Conservation (phyloP, 1,284 basidiomycete genomes). For the Earliella scabrosa region DNA sequence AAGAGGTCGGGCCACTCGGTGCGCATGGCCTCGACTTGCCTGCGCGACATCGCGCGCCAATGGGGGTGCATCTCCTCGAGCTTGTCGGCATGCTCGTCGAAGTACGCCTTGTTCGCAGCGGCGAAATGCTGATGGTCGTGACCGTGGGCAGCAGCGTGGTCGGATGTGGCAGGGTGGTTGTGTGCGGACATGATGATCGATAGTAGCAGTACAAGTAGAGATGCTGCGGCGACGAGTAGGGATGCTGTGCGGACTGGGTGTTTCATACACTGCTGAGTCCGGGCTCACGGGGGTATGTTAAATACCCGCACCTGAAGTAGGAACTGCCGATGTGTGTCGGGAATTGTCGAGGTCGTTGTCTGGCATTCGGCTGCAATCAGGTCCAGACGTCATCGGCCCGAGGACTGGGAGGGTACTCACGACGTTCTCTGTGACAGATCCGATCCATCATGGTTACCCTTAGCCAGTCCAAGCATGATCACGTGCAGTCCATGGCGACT, state of each 20-base stretch:
- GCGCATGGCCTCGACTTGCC: conserved; percentile 47
- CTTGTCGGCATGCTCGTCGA: conserved; percentile 28
- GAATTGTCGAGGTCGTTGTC: no score
- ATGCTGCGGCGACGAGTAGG: background rate
- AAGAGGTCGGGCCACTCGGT: conserved; percentile 47
- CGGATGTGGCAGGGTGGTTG: background rate
- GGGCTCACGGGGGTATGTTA: no score
- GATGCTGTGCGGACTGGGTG: no score
- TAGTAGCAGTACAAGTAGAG: background rate
- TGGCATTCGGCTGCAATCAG: no score
- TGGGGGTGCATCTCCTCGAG: conserved; percentile 34
- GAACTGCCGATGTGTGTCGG: no score
- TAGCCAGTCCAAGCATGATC: no score
- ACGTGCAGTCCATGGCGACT: background rate
- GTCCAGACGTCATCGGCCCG: no score
- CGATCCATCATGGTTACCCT: no score
- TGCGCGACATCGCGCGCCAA: conserved; percentile 33
- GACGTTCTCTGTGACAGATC: conserved; percentile 30
- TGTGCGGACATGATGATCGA: background rate
- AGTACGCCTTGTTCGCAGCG: conserved; percentile 38
- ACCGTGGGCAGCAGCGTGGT: background rate
- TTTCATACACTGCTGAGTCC: no score
- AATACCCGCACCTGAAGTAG: no score
- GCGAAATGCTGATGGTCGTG: conserved; percentile 17
- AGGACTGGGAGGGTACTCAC: background rate